These are phyloP conservation scores for Fomitopsis betulina DNA, from an alignment of 1,284 basidiomycete genomes.

Conservation along the genomic window DNA sequence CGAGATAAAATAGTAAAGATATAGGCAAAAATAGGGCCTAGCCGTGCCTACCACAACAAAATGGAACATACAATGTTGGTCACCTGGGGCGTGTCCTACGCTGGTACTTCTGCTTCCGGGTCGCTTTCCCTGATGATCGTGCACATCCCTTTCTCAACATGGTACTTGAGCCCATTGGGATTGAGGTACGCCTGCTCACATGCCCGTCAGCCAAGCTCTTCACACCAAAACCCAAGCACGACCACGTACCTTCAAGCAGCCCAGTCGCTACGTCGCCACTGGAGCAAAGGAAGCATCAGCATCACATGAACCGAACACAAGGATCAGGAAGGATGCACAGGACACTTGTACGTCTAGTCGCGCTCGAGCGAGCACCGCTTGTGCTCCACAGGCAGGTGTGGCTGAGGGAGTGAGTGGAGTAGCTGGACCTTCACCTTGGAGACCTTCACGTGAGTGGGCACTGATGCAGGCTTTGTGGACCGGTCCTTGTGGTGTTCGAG, in stretches of 20 bases:
- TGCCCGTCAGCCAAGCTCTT: slow-evolving; percentile 4
- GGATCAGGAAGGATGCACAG: slow-evolving; percentile 23
- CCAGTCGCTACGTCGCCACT: slow-evolving; percentile 18
- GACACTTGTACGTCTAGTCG: slow-evolving; percentile 35
- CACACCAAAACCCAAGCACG: not conserved
- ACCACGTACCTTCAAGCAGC: slow-evolving; percentile 28
- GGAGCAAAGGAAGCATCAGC: not conserved
- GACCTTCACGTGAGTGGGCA: not conserved
- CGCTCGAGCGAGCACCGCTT: slow-evolving; percentile 17
- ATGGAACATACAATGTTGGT: not conserved
- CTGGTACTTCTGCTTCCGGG: not conserved
- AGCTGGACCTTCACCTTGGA: slow-evolving; percentile 8
- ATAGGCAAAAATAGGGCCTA: too few species aligned
- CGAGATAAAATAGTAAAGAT: too few species aligned
- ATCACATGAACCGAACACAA: not conserved
- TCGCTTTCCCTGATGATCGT: slow-evolving; percentile 29
- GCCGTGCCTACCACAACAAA: too few species aligned
- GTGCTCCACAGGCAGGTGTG: slow-evolving; percentile 1
- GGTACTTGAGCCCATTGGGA: slow-evolving; percentile 60
- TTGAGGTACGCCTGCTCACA: slow-evolving; percentile 48
- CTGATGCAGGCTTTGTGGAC: not conserved
- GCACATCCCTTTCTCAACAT: slow-evolving; percentile 57
- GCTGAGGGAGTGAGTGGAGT: slow-evolving; percentile 5
- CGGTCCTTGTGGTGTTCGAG: not conserved
- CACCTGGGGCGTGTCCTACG: not conserved